Evolutionary conservation across 1,284 basidiomycete species (phyloP).

Genomic region (Ceratobasidium sp.): DNA sequence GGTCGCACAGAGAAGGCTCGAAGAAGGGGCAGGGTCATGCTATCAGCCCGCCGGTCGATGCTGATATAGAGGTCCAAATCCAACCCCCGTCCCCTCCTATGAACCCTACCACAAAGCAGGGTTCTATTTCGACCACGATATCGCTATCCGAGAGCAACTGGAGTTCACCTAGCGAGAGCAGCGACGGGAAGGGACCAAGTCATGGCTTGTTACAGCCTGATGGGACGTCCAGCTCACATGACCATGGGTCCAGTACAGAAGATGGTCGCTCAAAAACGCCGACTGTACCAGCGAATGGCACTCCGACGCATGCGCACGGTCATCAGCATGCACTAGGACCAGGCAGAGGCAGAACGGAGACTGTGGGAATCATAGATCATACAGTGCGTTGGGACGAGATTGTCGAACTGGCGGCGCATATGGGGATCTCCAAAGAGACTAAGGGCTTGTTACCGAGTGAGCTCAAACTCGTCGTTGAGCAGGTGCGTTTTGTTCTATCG

Average conservation of each 20-base stretch:
- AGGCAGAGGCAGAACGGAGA: slow-evolving; percentile 42
- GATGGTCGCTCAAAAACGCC: slow-evolving; percentile 3
- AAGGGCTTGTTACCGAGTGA: slow-evolving; percentile 64
- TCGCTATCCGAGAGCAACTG: slow-evolving; percentile 21
- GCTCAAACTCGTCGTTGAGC: slow-evolving; percentile 73
- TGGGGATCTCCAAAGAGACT: slow-evolving; percentile 62
- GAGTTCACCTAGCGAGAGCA: slow-evolving; percentile 30
- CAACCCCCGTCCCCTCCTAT: slow-evolving; percentile 32
- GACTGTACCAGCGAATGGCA: not conserved
- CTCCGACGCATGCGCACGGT: not conserved
- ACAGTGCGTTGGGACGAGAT: slow-evolving; percentile 53
- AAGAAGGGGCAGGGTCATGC: slow-evolving; percentile 40
- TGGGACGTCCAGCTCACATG: slow-evolving; percentile 12
- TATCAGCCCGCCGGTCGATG: slow-evolving; percentile 49
- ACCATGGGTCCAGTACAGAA: slow-evolving; percentile 24
- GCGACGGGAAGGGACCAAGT: slow-evolving; percentile 8
- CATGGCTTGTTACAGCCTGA: not conserved
- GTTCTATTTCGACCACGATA: slow-evolving; percentile 12
- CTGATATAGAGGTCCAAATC: slow-evolving; percentile 36
- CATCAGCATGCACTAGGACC: not conserved
- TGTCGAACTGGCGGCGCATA: slow-evolving; percentile 67
- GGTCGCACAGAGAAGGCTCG: not conserved
- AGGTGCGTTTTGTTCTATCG: slow-evolving; percentile 55
- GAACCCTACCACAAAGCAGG: slow-evolving; percentile 9
- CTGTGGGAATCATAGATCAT: slow-evolving; percentile 43